Conservation (phyloP, 192 early-diverging fungal species). For the Backusella liffmaniae region DNA sequence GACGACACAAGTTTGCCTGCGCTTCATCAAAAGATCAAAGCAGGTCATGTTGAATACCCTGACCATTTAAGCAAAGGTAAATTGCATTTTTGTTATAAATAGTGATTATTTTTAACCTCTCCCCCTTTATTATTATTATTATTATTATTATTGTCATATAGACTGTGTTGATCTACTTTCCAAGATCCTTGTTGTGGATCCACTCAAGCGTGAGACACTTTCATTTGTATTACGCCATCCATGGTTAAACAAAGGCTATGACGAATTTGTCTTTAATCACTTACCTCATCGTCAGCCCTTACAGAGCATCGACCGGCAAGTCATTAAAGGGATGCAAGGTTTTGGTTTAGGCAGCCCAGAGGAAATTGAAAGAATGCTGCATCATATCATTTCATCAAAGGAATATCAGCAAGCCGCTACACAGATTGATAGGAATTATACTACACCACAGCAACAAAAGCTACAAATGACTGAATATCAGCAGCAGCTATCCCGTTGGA, state of each 20-base stretch:
- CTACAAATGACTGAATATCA: neutral
- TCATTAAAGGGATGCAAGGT: constrained; percentile 66
- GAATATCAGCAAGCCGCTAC: constrained; percentile 44
- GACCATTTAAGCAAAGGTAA: constrained; percentile 60
- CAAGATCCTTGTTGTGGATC: constrained; percentile 73
- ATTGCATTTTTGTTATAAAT: neutral
- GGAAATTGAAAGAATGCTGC: constrained; percentile 50
- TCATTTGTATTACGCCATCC: constrained; percentile 68
- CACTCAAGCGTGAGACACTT: constrained; percentile 64
- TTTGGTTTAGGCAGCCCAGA: constrained; percentile 73
- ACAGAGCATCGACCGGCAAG: constrained; percentile 45
- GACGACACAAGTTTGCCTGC: constrained; percentile 82
- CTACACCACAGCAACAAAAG: neutral
- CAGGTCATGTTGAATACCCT: constrained; percentile 77
- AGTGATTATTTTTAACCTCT: neutral
- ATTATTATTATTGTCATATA: constrained; percentile 20
- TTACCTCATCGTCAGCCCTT: constrained; percentile 58
- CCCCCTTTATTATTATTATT: constrained; percentile 9
- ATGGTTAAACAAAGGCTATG: constrained; percentile 77
- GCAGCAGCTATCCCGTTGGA: neutral
- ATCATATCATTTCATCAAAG: constrained; percentile 43
- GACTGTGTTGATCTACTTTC: constrained; percentile 62
- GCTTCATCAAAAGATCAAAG: constrained; percentile 82
- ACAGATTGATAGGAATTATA: constrained; percentile 16
- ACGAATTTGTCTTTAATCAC: constrained; percentile 59